Evolutionary conservation across 192 early-diverging fungal genomes (phyloP).

Genomic region (Umbelopsis sp.): DNA sequence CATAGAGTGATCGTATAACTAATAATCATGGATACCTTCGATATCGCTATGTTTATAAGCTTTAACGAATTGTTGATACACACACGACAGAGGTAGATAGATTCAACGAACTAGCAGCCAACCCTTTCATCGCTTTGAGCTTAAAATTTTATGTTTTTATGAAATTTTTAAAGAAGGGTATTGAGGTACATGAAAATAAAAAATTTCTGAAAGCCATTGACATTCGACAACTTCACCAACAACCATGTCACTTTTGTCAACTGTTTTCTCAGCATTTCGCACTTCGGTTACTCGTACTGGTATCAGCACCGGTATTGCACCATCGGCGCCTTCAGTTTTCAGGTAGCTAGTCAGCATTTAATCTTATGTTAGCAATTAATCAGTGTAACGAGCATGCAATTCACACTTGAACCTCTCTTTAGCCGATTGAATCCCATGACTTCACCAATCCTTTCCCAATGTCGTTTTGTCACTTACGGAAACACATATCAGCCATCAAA

Average conservation of each 20-base stretch:
- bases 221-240: not conserved
- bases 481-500: slow-evolving; percentile 93
- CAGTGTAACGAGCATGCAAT: too few relatives aligned
- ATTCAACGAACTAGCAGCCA: too few relatives aligned
- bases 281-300: not conserved
- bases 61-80: too few relatives aligned
- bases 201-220: too few relatives aligned
- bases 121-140: too few relatives aligned
- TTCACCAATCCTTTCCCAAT: slow-evolving; percentile 42
- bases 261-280: slow-evolving; percentile 8
- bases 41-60: too few relatives aligned
- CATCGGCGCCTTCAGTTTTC: not conserved
- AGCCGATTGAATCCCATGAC: slow-evolving; percentile 10
- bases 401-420: not conserved
- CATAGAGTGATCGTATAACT: too few relatives aligned
- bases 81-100: too few relatives aligned
- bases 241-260: slow-evolving; percentile 1
- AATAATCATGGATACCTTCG: too few relatives aligned
- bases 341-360: not conserved
- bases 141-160: not conserved
- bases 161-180: not conserved
- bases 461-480: slow-evolving; percentile 83
- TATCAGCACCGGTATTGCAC: not conserved
- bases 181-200: too few relatives aligned
- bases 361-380: not conserved